These are phyloP conservation scores for Mortierella hygrophila DNA, from an alignment of 192 early-diverging fungal species.

Conservation along the genomic window DNA sequence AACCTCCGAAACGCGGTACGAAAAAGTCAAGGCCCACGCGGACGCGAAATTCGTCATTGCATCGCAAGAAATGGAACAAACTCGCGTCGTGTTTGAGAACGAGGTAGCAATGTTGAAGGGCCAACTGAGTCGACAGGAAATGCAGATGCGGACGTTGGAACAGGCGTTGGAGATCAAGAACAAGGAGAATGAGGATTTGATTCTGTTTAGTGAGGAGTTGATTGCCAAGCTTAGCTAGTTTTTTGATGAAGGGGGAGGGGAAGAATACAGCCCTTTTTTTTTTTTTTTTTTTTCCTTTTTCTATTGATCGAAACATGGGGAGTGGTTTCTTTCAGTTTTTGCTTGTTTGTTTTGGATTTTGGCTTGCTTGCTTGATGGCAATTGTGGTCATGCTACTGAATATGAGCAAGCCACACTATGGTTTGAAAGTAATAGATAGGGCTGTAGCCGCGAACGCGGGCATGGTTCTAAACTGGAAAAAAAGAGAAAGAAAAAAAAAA, in stretches of 20 bases:
- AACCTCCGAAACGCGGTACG: conserved; percentile 46
- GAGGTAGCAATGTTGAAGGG: conserved; percentile 36
- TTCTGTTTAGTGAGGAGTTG: conserved; percentile 47
- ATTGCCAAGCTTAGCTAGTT: conserved; percentile 40
- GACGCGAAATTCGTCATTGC: conserved; percentile 31
- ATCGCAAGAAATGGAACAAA: conserved; percentile 42
- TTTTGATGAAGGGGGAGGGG: too few relatives aligned
- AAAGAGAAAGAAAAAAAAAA: too few relatives aligned
- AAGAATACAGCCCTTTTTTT: neutral
- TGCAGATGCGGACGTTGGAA: conserved; percentile 48
- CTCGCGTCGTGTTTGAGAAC: conserved; percentile 24
- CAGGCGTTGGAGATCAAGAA: conserved; percentile 47
- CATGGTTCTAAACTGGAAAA: too few relatives aligned
- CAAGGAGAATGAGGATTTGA: conserved; percentile 51
- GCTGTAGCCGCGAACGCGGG: too few relatives aligned
- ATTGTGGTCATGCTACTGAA: too few relatives aligned
- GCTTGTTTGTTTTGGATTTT: neutral
- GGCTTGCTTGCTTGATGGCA: too few relatives aligned
- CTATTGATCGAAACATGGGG: too few relatives aligned
- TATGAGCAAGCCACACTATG: too few relatives aligned
- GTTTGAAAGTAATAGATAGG: too few relatives aligned
- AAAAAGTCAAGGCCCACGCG: conserved; percentile 37
- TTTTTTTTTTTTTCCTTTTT: neutral
- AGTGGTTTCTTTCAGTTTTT: neutral
- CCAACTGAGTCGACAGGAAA: conserved; percentile 36